Evolutionary conservation across 2,329 filamentous ascomycete genomes (phyloP), one percentile per base, ranked within the genome.

Genomic region (Alternaria ventricosa): DNA sequence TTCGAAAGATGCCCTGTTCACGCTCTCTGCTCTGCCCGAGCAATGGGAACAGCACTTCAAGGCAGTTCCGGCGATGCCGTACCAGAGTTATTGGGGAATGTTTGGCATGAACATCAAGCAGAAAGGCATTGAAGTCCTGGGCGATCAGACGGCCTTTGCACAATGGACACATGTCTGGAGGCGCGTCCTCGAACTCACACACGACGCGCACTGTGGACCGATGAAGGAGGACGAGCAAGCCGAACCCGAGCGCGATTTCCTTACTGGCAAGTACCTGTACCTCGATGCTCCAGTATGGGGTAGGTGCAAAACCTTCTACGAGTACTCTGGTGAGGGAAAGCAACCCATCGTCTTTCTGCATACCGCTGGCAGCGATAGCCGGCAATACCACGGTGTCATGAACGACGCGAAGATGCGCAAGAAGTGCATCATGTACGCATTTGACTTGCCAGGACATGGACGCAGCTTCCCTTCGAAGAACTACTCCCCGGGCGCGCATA

Each of bases 361-460:
- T 63, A 84, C 82, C 0, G 82, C 82, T 13, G 84, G 84, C 3
- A 82, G 80, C 53, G 84, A 86, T 64, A 77, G 78, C 27, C 72
- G 84, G 27, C 83, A 86, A 68, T 86, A 85, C 56, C 84, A 86
- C 56, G 83, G 84, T 20, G 84, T 86, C 3, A 82, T 86, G 82
- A 86, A 85, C 59, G 79, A 85, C 59, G 60, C 74, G 27, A 74
- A 77, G 12, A 84, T 84, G 82, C 76, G 80, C 20, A 80, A 83
- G 71, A 82, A 77, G 57, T 84, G 82, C 60, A 82, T 78, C 20
- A 86, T 86, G 84, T 82, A 81, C 47, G 82, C 82, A 1, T 84
- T 86, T 50, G 84, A 86, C 68, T 75, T 86, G 10, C 84, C 84
- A 1, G 83, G 82, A 3, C 84, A 86, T 64, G 84, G 84, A 1